Conservation (phyloP, 331 rosid genomes). For the Spiraea crenata region DNA sequence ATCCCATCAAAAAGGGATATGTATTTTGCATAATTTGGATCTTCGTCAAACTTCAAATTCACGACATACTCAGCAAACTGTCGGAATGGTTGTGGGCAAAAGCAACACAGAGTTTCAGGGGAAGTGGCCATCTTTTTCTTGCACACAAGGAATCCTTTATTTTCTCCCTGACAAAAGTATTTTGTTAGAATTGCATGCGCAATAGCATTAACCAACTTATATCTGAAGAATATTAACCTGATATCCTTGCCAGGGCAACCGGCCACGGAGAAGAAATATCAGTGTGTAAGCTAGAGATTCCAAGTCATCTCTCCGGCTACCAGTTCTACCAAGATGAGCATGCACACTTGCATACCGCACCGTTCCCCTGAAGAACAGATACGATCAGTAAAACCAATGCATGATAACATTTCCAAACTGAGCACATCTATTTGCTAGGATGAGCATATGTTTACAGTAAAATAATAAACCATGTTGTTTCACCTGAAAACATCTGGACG, state of each 20-base stretch:
- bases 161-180: conserved; percentile 42
- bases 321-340: conserved; percentile 62
- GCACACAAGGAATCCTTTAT: conserved; percentile 55
- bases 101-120: conserved; percentile 45
- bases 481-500: conserved; percentile 56
- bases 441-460: background rate
- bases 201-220: background rate
- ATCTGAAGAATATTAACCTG: conserved; percentile 35
- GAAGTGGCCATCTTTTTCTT: conserved; percentile 57
- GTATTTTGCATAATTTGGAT: conserved; percentile 52
- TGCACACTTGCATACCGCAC: conserved; percentile 59
- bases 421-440: background rate
- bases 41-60: conserved; percentile 54
- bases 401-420: too few species aligned
- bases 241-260: conserved; percentile 62
- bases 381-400: background rate
- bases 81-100: conserved; percentile 53
- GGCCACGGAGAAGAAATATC: conserved; percentile 52
- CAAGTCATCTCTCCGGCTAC: conserved; percentile 54
- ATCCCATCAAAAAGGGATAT: conserved; percentile 53
- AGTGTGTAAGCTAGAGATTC: conserved; percentile 59
- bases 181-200: background rate
- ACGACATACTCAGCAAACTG: conserved; percentile 49
- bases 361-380: conserved; percentile 39
- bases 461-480: background rate